phyloP scores from a whole-genome alignment of 768 basidiomycete species.

The Tephrocybe sp. region DNA sequence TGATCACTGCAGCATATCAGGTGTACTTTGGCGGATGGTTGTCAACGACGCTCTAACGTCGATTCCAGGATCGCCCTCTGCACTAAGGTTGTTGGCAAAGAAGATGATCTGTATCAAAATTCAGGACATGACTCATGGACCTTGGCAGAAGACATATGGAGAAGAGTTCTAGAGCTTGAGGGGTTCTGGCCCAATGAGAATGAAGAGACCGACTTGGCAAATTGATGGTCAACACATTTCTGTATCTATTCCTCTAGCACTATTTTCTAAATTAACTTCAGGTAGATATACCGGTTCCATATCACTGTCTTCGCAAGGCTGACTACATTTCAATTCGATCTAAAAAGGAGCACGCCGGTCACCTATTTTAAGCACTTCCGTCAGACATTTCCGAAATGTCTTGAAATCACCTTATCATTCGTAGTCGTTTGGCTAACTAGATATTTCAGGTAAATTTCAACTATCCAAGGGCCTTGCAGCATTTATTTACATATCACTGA shows the following conservation, averaged over 20 bases:
- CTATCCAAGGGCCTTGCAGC: too few species aligned
- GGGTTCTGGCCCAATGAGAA: slow-evolving; percentile 17
- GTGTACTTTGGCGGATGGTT: slow-evolving; percentile 64
- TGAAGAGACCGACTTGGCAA: slow-evolving; percentile 6
- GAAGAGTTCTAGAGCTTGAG: slow-evolving; percentile 58
- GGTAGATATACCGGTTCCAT: too few species aligned
- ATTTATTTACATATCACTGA: neutral
- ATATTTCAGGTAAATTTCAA: too few species aligned
- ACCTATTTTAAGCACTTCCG: neutral
- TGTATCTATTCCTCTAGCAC: too few species aligned
- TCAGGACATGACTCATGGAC: slow-evolving; percentile 32
- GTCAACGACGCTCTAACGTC: slow-evolving; percentile 28
- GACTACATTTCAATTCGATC: too few species aligned
- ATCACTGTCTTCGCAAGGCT: too few species aligned
- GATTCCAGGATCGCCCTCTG: slow-evolving; percentile 16
- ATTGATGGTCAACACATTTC: neutral
- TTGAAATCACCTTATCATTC: neutral
- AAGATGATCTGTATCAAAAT: slow-evolving; percentile 43
- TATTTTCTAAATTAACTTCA: too few species aligned
- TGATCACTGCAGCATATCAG: slow-evolving; percentile 29
- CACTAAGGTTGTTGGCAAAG: slow-evolving; percentile 46
- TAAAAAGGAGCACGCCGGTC: too few species aligned
- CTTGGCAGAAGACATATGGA: slow-evolving; percentile 52
- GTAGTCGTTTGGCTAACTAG: neutral
- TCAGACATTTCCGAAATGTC: neutral